phyloP scores from a whole-genome alignment of 1,139 yeast species.

The Tardiomyces blankii region DNA sequence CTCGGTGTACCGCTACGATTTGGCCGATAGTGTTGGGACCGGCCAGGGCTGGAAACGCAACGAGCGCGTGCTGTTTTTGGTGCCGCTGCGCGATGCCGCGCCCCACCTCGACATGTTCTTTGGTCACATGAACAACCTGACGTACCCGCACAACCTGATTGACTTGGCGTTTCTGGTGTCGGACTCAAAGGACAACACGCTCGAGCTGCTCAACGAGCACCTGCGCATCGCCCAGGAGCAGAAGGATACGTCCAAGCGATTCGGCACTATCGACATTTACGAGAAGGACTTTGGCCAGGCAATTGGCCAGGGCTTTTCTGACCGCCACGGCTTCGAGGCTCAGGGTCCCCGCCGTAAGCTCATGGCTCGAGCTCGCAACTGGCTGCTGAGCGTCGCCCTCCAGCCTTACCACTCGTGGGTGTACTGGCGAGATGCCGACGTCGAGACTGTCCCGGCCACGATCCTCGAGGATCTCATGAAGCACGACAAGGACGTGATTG shows the following conservation, averaged over 20 bases:
- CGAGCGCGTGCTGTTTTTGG: constrained; percentile 48
- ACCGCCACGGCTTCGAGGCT: constrained; percentile 61
- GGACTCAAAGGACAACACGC: constrained; percentile 57
- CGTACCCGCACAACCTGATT: constrained; percentile 53
- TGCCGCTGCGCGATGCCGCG: constrained; percentile 59
- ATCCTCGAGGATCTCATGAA: constrained; percentile 57
- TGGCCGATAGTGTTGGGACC: constrained; percentile 36
- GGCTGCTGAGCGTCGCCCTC: constrained; percentile 51
- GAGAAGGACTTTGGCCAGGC: constrained; percentile 62
- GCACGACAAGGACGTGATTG: constrained; percentile 54
- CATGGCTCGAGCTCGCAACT: constrained; percentile 65
- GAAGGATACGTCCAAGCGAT: constrained; percentile 43
- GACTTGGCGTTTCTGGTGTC: constrained; percentile 56
- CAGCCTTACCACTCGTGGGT: constrained; percentile 66
- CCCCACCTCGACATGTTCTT: constrained; percentile 54
- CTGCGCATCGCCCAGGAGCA: constrained; percentile 44
- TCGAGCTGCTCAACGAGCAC: constrained; percentile 32
- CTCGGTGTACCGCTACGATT: constrained; percentile 44
- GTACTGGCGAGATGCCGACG: constrained; percentile 68
- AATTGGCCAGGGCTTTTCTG: constrained; percentile 74
- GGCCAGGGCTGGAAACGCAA: constrained; percentile 42
- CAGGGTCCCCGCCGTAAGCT: constrained; percentile 62
- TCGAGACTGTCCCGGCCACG: constrained; percentile 49
- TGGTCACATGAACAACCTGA: constrained; percentile 43
- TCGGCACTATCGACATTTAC: constrained; percentile 40